These are phyloP conservation scores for Cetradonia linearis DNA, from an alignment of 495 filamentous ascomycete species.

Conservation along the genomic window DNA sequence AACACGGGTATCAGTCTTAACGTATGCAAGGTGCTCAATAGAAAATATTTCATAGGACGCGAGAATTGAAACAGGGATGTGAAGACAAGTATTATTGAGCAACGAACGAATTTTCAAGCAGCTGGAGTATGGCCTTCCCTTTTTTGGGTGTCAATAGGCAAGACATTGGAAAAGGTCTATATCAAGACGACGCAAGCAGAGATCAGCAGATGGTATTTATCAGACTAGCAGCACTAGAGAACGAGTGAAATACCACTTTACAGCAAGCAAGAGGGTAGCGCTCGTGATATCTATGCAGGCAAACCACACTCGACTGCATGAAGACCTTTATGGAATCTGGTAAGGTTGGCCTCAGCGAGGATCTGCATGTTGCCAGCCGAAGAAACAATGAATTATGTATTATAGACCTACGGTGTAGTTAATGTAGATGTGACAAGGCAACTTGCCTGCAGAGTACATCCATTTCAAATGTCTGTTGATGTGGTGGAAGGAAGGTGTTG, in stretches of 20 bases:
- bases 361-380: conserved; percentile 4
- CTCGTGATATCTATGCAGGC: background rate
- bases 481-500: background rate
- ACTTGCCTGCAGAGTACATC: background rate
- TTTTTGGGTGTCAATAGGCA: conserved; percentile 29
- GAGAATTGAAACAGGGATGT: background rate
- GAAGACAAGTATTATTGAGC: conserved; percentile 10
- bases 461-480: background rate
- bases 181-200: conserved; percentile 6
- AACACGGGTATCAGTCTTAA: background rate
- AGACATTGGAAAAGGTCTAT: conserved; percentile 16
- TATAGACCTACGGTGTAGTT: background rate
- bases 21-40: conserved; percentile 19
- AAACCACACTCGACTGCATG: background rate
- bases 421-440: background rate
- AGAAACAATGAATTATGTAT: background rate
- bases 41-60: background rate
- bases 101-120: background rate
- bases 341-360: background rate
- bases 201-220: background rate
- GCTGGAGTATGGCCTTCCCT: conserved; percentile 17
- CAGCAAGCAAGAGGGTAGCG: background rate
- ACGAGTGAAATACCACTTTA: background rate
- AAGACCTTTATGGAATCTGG: background rate
- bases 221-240: background rate